Evolutionary conservation across 2,329 filamentous ascomycete genomes (phyloP).

Genomic region (Alternaria solani): DNA sequence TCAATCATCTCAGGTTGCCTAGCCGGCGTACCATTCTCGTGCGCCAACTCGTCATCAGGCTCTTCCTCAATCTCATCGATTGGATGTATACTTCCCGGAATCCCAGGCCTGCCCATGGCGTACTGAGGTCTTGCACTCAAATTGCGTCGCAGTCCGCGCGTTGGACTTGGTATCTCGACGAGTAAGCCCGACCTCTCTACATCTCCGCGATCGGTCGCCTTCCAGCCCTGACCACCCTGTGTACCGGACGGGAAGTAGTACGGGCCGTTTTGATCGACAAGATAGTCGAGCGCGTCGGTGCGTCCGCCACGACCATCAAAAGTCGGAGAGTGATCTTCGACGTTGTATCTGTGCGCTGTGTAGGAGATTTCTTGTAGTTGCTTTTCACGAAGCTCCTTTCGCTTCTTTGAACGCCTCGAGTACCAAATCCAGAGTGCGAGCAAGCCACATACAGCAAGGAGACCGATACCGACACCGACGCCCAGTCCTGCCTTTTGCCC

Average conservation of each 20-base stretch:
- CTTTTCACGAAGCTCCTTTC: conserved; percentile 60
- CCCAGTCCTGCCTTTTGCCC: conserved; percentile 57
- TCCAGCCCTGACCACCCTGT: conserved; percentile 44
- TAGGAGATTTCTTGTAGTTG: conserved; percentile 63
- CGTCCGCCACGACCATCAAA: conserved; percentile 52
- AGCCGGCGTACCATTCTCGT: conserved; percentile 26
- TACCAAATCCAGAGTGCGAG: conserved; percentile 59
- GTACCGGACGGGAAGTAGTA: conserved; percentile 38
- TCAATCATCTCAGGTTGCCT: conserved; percentile 39
- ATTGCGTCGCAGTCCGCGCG: conserved; percentile 56
- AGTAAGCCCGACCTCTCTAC: conserved; percentile 58
- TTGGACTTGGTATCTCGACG: conserved; percentile 59
- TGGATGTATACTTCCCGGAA: conserved; percentile 66
- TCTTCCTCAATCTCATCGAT: conserved; percentile 71
- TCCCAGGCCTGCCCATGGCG: conserved; percentile 59
- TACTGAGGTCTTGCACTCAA: conserved; percentile 51
- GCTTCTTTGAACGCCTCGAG: conserved; percentile 50
- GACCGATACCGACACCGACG: conserved; percentile 55
- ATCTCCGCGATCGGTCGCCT: conserved; percentile 40
- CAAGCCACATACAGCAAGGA: conserved; percentile 53
- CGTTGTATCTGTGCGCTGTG: conserved; percentile 57
- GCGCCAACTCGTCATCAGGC: conserved; percentile 26
- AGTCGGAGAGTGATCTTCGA: conserved; percentile 48
- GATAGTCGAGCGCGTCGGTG: conserved; percentile 48
- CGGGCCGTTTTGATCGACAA: conserved; percentile 34